These are phyloP conservation scores for Colletotrichum truncatum DNA, from an alignment of 2,329 filamentous ascomycete species.

Conservation along the genomic window DNA sequence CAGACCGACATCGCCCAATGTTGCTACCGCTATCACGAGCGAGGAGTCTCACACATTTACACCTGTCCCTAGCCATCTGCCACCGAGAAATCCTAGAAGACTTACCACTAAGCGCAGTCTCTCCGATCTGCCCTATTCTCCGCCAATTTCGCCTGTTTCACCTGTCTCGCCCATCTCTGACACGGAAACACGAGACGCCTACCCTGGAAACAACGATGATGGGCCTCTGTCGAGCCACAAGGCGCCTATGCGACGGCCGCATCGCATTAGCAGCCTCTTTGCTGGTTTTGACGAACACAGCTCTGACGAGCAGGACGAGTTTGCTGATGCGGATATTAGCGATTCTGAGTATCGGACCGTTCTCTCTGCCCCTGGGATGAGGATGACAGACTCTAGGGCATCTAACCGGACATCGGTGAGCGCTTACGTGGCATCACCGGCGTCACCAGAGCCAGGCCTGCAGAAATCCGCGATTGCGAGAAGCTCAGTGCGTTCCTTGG, in stretches of 20 bases:
- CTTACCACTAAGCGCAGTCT: constrained; percentile 56
- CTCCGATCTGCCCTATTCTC: constrained; percentile 60
- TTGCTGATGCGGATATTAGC: constrained; percentile 67
- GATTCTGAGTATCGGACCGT: constrained; percentile 75
- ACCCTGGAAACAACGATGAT: constrained; percentile 84
- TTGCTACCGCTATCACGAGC: constrained; percentile 38
- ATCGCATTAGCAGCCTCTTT: constrained; percentile 85
- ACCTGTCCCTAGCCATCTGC: constrained; percentile 61
- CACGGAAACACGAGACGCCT: constrained; percentile 67
- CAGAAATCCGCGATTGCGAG: constrained; percentile 36
- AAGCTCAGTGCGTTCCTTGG: constrained; percentile 44
- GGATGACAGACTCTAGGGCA: constrained; percentile 45
- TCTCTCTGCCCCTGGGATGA: constrained; percentile 69
- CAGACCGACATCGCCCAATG: constrained; percentile 64
- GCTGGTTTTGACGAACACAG: constrained; percentile 81
- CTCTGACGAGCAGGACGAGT: constrained; percentile 73
- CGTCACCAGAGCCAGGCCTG: constrained; percentile 54
- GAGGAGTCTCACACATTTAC: constrained; percentile 56
- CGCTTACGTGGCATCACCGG: constrained; percentile 48
- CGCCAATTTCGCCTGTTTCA: constrained; percentile 42
- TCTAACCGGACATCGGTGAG: constrained; percentile 53
- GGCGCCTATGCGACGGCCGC: constrained; percentile 72
- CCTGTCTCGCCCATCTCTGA: constrained; percentile 22
- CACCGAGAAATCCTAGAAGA: constrained; percentile 69
- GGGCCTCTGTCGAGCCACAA: constrained; percentile 72